These are phyloP conservation scores for Globisporangium acanthophoron DNA, from an alignment of 352 stramenopile species.

Conservation along the genomic window DNA sequence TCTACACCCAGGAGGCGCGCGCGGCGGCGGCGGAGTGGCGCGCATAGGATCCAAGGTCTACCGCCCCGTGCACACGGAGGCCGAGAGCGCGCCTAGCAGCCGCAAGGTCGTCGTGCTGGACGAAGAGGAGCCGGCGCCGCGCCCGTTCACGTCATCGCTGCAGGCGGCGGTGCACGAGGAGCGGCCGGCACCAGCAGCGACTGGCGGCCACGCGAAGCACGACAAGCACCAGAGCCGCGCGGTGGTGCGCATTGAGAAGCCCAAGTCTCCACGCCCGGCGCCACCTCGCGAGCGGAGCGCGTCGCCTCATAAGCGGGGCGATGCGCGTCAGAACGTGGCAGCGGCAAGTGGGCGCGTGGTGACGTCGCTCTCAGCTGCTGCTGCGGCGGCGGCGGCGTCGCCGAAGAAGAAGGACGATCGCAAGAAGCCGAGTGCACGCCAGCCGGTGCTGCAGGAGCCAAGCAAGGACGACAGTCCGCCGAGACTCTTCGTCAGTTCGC, in stretches of 20 bases:
- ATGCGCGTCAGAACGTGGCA: conserved; percentile 8
- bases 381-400: background rate
- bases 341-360: conserved; percentile 18
- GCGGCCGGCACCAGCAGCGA: conserved; percentile 1
- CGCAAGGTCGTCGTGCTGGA: conserved; percentile 13
- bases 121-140: conserved; percentile 11
- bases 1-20: background rate
- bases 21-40: background rate
- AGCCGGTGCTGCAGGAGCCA: conserved; percentile 1
- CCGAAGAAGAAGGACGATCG: conserved; percentile 10
- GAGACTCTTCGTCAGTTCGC: conserved; percentile 28
- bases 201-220: conserved; percentile 8
- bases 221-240: background rate
- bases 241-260: conserved; percentile 1
- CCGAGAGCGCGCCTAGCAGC: background rate
- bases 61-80: conserved; percentile 5
- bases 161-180: conserved; percentile 22
- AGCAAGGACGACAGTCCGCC: background rate
- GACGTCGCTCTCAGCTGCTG: conserved; percentile 11
- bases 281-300: conserved; percentile 5
- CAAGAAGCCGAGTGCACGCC: conserved; percentile 8
- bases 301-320: conserved; percentile 15
- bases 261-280: conserved; percentile 1
- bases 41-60: conserved; percentile 3
- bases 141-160: conserved; percentile 51